These are phyloP conservation scores for Cubamyces sp. DNA, from an alignment of 768 basidiomycete genomes.

Conservation along the genomic window DNA sequence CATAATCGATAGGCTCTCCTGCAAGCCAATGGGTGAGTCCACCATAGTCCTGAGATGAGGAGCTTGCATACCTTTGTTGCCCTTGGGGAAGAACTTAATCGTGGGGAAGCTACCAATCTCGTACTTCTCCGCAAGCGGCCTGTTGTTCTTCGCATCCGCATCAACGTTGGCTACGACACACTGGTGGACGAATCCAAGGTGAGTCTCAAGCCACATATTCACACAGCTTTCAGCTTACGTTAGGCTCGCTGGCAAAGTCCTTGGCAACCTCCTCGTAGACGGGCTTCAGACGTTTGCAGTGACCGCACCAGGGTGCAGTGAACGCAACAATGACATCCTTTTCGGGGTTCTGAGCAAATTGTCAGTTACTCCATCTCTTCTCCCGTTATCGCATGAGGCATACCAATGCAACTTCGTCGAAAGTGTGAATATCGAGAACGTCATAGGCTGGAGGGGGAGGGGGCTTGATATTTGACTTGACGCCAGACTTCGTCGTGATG, in stretches of 20 bases:
- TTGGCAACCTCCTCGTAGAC: constrained; percentile 82
- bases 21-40: neutral
- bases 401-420: constrained; percentile 75
- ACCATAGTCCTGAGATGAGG: neutral
- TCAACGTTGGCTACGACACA: constrained; percentile 91
- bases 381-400: constrained; percentile 17
- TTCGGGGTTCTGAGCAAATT: constrained; percentile 51
- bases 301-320: constrained; percentile 90
- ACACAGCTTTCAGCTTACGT: constrained; percentile 49
- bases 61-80: constrained; percentile 44
- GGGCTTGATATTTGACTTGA: constrained; percentile 87
- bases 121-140: constrained; percentile 69
- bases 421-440: constrained; percentile 71
- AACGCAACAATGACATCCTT: constrained; percentile 89
- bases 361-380: neutral
- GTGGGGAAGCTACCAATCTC: constrained; percentile 86
- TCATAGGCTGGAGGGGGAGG: constrained; percentile 76
- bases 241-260: constrained; percentile 75
- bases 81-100: constrained; percentile 91
- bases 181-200: constrained; percentile 41
- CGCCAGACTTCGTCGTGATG: constrained; percentile 71
- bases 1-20: constrained; percentile 63
- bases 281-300: constrained; percentile 93
- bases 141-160: constrained; percentile 84
- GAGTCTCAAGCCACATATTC: neutral